Conservation (phyloP, 2,329 filamentous ascomycete species). For the Hirsutella minnesotensis region DNA sequence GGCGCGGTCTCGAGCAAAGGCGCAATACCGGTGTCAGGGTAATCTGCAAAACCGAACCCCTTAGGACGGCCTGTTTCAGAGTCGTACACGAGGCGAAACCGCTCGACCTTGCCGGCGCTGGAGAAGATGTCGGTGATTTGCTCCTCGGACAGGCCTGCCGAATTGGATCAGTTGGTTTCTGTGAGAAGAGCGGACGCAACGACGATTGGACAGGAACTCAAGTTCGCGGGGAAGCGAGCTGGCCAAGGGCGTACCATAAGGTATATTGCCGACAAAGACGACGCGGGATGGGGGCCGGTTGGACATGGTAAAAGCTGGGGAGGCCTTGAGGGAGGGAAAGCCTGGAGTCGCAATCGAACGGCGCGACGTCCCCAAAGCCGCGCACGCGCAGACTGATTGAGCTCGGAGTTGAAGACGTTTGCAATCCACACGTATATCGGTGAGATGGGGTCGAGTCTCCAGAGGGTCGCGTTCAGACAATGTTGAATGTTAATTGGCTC, state of each 20-base stretch:
- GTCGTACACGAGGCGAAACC: conserved; percentile 90
- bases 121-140: conserved; percentile 91
- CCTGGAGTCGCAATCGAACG: neutral
- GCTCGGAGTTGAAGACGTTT: too few relatives aligned
- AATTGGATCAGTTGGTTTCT: neutral
- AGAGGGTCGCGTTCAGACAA: too few relatives aligned
- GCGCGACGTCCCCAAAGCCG: neutral
- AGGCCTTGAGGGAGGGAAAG: neutral
- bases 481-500: too few relatives aligned
- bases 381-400: neutral
- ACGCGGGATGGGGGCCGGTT: conserved; percentile 66
- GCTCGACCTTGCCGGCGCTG: conserved; percentile 78
- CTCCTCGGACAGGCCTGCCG: conserved; percentile 82
- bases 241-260: conserved; percentile 51
- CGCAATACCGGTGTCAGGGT: conserved; percentile 67
- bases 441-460: too few relatives aligned
- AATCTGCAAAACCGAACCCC: conserved; percentile 94
- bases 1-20: neutral
- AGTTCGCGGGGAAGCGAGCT: neutral
- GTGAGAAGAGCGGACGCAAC: neutral
- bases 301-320: conserved; percentile 37
- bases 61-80: conserved; percentile 90
- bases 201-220: neutral
- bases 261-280: conserved; percentile 77
- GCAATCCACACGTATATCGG: too few relatives aligned